These are phyloP conservation scores for Penicillium sumatraense DNA, from an alignment of 2,329 filamentous ascomycete species.

Conservation along the genomic window DNA sequence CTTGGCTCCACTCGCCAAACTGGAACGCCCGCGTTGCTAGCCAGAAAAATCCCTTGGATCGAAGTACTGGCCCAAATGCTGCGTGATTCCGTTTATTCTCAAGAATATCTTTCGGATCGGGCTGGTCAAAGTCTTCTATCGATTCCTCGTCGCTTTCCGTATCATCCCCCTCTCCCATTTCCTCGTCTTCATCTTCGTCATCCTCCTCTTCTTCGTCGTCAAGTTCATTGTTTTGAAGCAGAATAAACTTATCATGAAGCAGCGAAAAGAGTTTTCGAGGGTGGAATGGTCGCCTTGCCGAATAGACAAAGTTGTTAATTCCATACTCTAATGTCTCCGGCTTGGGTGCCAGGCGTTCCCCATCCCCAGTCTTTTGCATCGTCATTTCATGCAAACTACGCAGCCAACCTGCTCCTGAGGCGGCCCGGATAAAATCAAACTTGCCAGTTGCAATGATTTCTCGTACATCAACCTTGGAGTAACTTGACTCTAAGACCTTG, in stretches of 20 bases:
- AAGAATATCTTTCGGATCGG: conserved; percentile 38
- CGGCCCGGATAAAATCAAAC: conserved; percentile 68
- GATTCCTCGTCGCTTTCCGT: conserved; percentile 33
- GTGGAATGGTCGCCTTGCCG: conserved; percentile 58
- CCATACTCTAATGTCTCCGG: conserved; percentile 73
- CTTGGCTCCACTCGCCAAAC: conserved; percentile 52
- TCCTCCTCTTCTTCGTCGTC: conserved; percentile 33
- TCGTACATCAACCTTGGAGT: conserved; percentile 63
- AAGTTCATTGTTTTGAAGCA: conserved; percentile 43
- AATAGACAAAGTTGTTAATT: conserved; percentile 73
- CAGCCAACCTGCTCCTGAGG: conserved; percentile 71
- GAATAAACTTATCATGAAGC: conserved; percentile 51
- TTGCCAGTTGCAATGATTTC: conserved; percentile 68
- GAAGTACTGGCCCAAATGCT: conserved; percentile 43
- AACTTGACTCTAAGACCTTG: conserved; percentile 65
- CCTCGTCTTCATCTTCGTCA: conserved; percentile 30
- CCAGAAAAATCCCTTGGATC: conserved; percentile 53
- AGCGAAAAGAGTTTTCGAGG: conserved; percentile 45
- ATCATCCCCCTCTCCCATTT: conserved; percentile 31
- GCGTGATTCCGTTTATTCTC: conserved; percentile 45
- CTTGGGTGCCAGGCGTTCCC: conserved; percentile 64
- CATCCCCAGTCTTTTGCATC: conserved; percentile 59
- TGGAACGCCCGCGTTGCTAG: conserved; percentile 47
- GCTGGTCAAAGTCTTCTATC: conserved; percentile 37
- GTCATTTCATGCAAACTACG: conserved; percentile 72